Conservation (phyloP, 139 green algal genomes). For the Picochlorum sp. region DNA sequence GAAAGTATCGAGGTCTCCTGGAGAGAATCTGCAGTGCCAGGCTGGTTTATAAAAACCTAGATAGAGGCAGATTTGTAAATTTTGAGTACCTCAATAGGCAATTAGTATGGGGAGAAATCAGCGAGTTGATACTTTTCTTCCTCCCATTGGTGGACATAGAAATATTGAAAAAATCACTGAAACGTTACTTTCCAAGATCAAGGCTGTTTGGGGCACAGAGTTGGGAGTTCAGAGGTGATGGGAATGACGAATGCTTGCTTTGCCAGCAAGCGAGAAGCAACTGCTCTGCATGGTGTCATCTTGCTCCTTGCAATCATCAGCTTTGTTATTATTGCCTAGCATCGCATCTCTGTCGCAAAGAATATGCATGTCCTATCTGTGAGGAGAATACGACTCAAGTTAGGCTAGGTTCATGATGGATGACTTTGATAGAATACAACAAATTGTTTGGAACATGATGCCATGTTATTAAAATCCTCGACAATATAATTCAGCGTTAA, state of each 20-base stretch:
- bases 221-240: too few relatives aligned
- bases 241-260: too few relatives aligned
- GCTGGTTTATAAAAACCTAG: slow-evolving; percentile 62
- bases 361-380: neutral
- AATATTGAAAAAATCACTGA: slow-evolving; percentile 11
- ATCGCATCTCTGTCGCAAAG: neutral
- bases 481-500: too few relatives aligned
- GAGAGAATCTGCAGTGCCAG: slow-evolving; percentile 60
- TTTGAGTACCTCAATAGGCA: slow-evolving; percentile 82
- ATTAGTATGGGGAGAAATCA: slow-evolving; percentile 7
- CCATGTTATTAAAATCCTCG: too few relatives aligned
- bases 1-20: slow-evolving; percentile 66
- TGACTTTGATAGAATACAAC: too few relatives aligned
- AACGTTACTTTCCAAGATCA: slow-evolving; percentile 24
- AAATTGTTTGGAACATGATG: too few relatives aligned
- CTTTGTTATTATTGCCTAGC: neutral
- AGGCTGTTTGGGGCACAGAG: too few relatives aligned
- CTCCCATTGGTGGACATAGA: slow-evolving; percentile 19
- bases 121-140: slow-evolving; percentile 1
- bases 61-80: slow-evolving; percentile 58
- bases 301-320: neutral
- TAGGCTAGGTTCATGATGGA: too few relatives aligned
- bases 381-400: too few relatives aligned
- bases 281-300: neutral
- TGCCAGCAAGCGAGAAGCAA: neutral